A percentile compares a stretch with the other conserved stretches of the same genome.
These are phyloP conservation scores for Penicillium verrucosum DNA, from an alignment of 2,329 filamentous ascomycete genomes.

Conservation along the genomic window DNA sequence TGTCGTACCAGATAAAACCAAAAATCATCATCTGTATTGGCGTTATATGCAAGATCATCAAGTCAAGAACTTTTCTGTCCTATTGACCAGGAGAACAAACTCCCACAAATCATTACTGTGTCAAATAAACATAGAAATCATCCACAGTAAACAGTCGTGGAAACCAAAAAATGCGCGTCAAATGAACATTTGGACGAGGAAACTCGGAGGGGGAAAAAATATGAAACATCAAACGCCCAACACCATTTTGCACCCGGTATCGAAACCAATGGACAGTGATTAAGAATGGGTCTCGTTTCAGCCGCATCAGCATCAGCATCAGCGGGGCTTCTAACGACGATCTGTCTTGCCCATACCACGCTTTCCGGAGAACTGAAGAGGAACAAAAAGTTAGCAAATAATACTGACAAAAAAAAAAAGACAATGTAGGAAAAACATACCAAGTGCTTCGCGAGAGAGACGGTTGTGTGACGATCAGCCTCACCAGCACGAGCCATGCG, in stretches of 20 bases:
- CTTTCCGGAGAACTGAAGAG: constrained; percentile 74
- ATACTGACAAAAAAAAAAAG: not conserved
- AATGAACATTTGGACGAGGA: constrained; percentile 16
- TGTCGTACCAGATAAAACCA: not conserved
- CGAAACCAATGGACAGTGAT: constrained; percentile 29
- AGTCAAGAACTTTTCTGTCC: constrained; percentile 28
- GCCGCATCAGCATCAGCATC: constrained; percentile 16
- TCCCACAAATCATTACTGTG: constrained; percentile 20
- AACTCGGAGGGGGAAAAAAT: constrained; percentile 6
- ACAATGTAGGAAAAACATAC: constrained; percentile 53
- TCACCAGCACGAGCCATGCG: constrained; percentile 95
- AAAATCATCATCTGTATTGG: constrained; percentile 23
- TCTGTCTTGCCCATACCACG: constrained; percentile 85
- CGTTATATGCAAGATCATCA: constrained; percentile 27
- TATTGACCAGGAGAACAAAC: constrained; percentile 20
- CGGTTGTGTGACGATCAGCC: constrained; percentile 83
- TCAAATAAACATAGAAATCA: constrained; percentile 9
- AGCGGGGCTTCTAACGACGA: constrained; percentile 34
- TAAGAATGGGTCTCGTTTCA: constrained; percentile 30
- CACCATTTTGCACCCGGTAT: constrained; percentile 33
- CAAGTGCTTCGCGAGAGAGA: constrained; percentile 83
- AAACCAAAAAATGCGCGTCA: constrained; percentile 14
- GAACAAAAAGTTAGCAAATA: constrained; percentile 32
- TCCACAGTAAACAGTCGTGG: constrained; percentile 15
- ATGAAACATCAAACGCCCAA: constrained; percentile 21